Conservation (phyloP, 768 basidiomycete species). For the Tricholoma hemisulphureum region DNA sequence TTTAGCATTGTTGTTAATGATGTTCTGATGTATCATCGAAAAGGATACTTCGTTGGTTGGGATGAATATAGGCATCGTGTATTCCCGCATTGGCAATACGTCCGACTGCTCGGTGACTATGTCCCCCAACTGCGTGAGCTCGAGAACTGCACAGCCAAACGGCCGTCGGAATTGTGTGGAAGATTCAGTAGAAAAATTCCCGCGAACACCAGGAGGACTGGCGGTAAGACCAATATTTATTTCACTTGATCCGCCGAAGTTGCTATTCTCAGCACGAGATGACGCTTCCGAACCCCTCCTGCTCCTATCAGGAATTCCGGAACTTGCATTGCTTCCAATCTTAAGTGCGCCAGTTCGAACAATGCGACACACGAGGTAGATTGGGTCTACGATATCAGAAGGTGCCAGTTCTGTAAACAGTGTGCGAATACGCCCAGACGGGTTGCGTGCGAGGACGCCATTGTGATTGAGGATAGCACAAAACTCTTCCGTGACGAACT, state of each 20-base stretch:
- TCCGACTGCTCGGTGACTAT: conserved; percentile 66
- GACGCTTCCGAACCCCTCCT: conserved; percentile 58
- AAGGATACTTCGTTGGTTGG: conserved; percentile 83
- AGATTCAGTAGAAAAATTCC: conserved; percentile 28
- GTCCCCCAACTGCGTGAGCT: conserved; percentile 72
- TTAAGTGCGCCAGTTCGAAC: conserved; percentile 86
- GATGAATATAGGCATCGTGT: conserved; percentile 84
- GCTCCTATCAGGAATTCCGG: conserved; percentile 42
- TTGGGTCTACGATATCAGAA: conserved; percentile 80
- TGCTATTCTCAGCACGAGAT: conserved; percentile 33
- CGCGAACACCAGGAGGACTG: conserved; percentile 14
- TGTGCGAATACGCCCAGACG: conserved; percentile 72
- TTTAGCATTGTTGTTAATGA: conserved; percentile 73
- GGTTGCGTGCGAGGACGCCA: conserved; percentile 81
- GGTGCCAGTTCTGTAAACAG: conserved; percentile 88
- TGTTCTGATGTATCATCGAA: conserved; percentile 93
- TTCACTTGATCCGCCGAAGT: conserved; percentile 21
- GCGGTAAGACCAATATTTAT: conserved; percentile 6
- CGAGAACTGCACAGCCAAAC: conserved; percentile 93
- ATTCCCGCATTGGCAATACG: conserved; percentile 65
- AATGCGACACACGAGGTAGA: conserved; percentile 89
- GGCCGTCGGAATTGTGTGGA: conserved; percentile 70
- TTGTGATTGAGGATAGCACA: conserved; percentile 89
- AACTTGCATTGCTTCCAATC: conserved; percentile 56
- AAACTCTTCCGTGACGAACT: conserved; percentile 93